These are phyloP conservation scores for Lodderomyces metapsilosis DNA, from an alignment of 1,139 yeast genomes.

Conservation along the genomic window DNA sequence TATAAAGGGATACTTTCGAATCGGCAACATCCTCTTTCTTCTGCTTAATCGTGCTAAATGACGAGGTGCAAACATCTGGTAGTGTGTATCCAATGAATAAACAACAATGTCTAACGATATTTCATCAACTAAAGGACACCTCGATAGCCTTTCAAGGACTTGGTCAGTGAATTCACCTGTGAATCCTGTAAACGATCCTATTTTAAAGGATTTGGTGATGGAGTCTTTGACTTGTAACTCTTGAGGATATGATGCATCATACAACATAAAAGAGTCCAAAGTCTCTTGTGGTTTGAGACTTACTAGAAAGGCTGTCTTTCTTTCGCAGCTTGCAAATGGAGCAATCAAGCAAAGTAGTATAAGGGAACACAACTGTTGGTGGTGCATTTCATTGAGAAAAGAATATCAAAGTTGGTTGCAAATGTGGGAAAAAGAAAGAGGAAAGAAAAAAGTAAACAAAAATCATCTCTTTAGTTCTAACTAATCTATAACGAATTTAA, in stretches of 20 bases:
- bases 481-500: constrained; percentile 28
- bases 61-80: constrained; percentile 55
- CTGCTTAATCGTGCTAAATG: constrained; percentile 69
- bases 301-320: constrained; percentile 11
- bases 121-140: constrained; percentile 53
- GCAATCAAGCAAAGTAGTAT: not conserved
- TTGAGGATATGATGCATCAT: constrained; percentile 32
- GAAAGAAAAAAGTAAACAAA: constrained; percentile 8
- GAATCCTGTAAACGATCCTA: constrained; percentile 66
- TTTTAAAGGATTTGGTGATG: constrained; percentile 45
- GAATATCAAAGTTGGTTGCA: not conserved
- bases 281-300: constrained; percentile 27
- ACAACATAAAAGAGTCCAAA: constrained; percentile 38
- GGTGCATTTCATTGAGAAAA: not conserved
- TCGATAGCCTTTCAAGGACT: constrained; percentile 32
- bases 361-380: not conserved
- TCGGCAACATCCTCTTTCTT: constrained; percentile 29
- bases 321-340: not conserved
- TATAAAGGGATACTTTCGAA: constrained; percentile 21
- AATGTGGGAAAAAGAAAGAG: constrained; percentile 3
- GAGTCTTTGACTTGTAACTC: constrained; percentile 39
- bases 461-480: not conserved
- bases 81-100: constrained; percentile 40
- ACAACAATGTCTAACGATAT: constrained; percentile 58
- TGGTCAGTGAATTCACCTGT: constrained; percentile 55